Evolutionary conservation across 768 basidiomycete species (phyloP), one percentile per base, ranked within the genome.

Genomic region (Pisolithus tinctorius): DNA sequence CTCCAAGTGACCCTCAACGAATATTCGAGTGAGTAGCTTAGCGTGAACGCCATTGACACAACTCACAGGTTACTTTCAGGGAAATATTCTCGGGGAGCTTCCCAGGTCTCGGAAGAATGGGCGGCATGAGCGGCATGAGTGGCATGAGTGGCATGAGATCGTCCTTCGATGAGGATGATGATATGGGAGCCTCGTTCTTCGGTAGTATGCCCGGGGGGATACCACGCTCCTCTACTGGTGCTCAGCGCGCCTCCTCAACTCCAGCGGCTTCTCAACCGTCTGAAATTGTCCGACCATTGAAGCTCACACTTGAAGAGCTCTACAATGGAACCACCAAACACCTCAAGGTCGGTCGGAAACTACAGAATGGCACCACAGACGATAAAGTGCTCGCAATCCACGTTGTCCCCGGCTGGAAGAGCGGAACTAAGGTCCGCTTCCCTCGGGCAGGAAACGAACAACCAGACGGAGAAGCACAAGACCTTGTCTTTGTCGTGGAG

Each of bases 401-500:
- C 31, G 76, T 91, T 23, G 77, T 79, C 56, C 91, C 94, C 0
- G 95, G 95, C 1, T 98, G 93, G 93, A 97, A 97, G 77, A 81
- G 82, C 54, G 95, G 95, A 0, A 97, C 95, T 16, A 96, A 95
- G 71, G 79, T 98, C 53, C 83, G 90, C 39, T 97, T 94, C 69
- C 81, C 88, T 0, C 80, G 81, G 20, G 86, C 90, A 9, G 92
- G 92, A 3, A 93, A 97, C 67, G 92, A 93, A 60, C 75, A 77
- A 47, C 63, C 71, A 11, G 66, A 55, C 31, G 85, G 86, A 10
- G 85, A 85, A 43, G 66, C 86, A 13, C 92, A 93, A 61, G 91
- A 94, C 65, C 77, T 99, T n/a, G 93, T 93, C 30, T 97, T 99
- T 63, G 82, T 95, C 44, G 82, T 96, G n/a, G 94, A 96, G 67